A percentile compares a stretch with the other conserved stretches of the same genome.
These are phyloP conservation scores for Neurospora hispaniola DNA, from an alignment of 495 filamentous ascomycete genomes.

Conservation along the genomic window DNA sequence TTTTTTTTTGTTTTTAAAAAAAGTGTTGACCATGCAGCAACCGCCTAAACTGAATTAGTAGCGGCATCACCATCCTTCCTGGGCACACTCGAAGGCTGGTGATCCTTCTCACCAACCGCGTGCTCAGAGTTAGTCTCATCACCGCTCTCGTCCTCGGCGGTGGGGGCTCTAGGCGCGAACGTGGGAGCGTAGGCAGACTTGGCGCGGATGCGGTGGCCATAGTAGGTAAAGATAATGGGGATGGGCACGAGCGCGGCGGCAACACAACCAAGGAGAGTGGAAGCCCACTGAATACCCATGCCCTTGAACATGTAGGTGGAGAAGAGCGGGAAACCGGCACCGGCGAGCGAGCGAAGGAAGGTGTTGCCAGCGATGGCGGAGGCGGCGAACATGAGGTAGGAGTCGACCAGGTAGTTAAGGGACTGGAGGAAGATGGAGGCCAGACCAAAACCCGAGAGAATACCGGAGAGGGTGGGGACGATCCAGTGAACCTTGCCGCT, in stretches of 20 bases:
- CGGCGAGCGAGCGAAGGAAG: slow-evolving; percentile 68
- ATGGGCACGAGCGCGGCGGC: slow-evolving; percentile 61
- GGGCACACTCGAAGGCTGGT: background rate
- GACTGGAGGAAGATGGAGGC: slow-evolving; percentile 76
- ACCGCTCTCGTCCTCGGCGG: background rate
- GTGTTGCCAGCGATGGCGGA: slow-evolving; percentile 87
- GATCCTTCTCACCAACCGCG: background rate
- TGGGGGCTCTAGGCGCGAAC: background rate
- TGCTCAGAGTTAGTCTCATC: slow-evolving; percentile 2
- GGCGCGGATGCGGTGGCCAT: slow-evolving; percentile 52
- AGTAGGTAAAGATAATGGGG: slow-evolving; percentile 55
- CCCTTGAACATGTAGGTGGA: slow-evolving; percentile 67
- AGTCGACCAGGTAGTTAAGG: slow-evolving; percentile 80
- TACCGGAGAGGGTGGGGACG: slow-evolving; percentile 63
- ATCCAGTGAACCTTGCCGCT: slow-evolving; percentile 63
- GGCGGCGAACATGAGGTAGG: slow-evolving; percentile 82
- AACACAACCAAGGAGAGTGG: slow-evolving; percentile 66
- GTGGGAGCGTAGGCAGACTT: slow-evolving; percentile 62
- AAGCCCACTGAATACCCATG: slow-evolving; percentile 68
- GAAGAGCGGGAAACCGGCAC: slow-evolving; percentile 76
- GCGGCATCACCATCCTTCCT: slow-evolving; percentile 15
- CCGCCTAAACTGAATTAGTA: background rate
- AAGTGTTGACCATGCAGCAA: background rate
- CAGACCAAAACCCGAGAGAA: slow-evolving; percentile 48
- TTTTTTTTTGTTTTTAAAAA: no score